Percentiles rank a stretch among this genome's conserved stretches.
These are phyloP conservation scores for Vigna unguiculata DNA, from an alignment of 306 rosid species.

Conservation along the genomic window DNA sequence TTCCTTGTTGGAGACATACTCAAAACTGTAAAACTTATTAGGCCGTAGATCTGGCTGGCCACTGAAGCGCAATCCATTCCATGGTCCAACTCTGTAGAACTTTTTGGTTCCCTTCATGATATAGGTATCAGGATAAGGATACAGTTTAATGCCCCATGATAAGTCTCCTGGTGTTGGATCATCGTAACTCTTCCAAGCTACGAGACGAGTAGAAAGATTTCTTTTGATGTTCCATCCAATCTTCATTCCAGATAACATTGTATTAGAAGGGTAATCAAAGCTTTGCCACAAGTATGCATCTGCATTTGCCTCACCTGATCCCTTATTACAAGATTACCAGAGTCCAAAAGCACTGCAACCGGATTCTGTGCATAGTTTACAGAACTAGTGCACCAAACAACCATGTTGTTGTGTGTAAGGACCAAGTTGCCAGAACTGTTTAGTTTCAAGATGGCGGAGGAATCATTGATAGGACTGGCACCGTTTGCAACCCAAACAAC, in stretches of 20 bases:
- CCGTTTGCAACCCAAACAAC: conserved; percentile 50
- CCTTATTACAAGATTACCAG: conserved; percentile 48
- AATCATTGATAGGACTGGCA: conserved; percentile 11
- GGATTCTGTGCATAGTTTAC: neutral
- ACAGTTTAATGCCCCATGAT: neutral
- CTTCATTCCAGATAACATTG: conserved; percentile 44
- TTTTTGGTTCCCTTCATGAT: conserved; percentile 9
- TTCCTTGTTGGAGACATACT: neutral
- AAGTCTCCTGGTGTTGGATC: conserved; percentile 47
- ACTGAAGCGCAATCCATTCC: conserved; percentile 42
- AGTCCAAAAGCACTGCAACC: conserved; percentile 37
- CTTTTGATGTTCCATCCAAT: conserved; percentile 42
- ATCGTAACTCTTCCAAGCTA: conserved; percentile 37
- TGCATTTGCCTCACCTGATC: no score
- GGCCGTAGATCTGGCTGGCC: conserved; percentile 2
- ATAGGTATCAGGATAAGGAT: conserved; percentile 12
- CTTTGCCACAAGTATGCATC: no score
- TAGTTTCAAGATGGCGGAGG: conserved; percentile 8
- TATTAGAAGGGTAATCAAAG: conserved; percentile 41
- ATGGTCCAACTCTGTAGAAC: conserved; percentile 35
- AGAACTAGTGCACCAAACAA: conserved; percentile 31
- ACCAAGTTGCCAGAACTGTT: conserved; percentile 31
- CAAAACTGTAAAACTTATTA: neutral
- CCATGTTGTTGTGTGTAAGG: conserved; percentile 9
- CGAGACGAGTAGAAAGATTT: neutral